phyloP scores from a whole-genome alignment of 768 basidiomycete species.

The Tulasnella sp. region DNA sequence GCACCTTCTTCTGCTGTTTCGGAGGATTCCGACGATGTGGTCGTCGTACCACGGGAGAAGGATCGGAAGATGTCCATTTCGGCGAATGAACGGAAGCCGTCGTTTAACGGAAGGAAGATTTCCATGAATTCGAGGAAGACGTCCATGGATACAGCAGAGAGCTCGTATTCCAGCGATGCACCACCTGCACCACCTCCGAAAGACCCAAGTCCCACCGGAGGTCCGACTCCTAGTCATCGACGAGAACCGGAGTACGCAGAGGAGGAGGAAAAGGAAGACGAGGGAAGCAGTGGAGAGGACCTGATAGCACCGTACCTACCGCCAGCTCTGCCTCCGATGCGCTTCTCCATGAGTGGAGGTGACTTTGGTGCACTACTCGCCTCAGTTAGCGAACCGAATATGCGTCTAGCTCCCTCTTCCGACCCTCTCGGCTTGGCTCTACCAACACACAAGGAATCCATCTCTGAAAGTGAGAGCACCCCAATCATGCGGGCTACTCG shows the following conservation, averaged over 20 bases:
- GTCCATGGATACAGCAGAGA: neutral
- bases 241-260: neutral
- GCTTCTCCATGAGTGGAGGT: slow-evolving; percentile 74
- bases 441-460: too few species aligned
- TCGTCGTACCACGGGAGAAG: slow-evolving; percentile 9
- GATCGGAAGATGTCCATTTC: neutral
- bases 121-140: neutral
- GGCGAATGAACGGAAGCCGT: too few species aligned
- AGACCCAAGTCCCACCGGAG: neutral
- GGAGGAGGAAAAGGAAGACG: neutral
- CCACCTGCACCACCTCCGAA: slow-evolving; percentile 13
- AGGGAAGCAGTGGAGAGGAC: neutral
- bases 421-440: too few species aligned
- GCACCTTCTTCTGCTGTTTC: neutral
- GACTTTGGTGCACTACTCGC: slow-evolving; percentile 51
- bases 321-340: slow-evolving; percentile 79
- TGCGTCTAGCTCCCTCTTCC: too few species aligned
- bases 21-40: neutral
- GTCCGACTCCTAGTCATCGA: neutral
- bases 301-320: slow-evolving; percentile 41
- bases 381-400: slow-evolving; percentile 18
- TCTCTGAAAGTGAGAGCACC: too few species aligned
- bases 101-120: too few species aligned
- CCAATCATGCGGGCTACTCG: too few species aligned
- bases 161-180: slow-evolving; percentile 1